Percentiles rank a stretch among this genome's conserved stretches.
phyloP scores from a whole-genome alignment of 306 rosid species.

The Pterocarpus santalinus region DNA sequence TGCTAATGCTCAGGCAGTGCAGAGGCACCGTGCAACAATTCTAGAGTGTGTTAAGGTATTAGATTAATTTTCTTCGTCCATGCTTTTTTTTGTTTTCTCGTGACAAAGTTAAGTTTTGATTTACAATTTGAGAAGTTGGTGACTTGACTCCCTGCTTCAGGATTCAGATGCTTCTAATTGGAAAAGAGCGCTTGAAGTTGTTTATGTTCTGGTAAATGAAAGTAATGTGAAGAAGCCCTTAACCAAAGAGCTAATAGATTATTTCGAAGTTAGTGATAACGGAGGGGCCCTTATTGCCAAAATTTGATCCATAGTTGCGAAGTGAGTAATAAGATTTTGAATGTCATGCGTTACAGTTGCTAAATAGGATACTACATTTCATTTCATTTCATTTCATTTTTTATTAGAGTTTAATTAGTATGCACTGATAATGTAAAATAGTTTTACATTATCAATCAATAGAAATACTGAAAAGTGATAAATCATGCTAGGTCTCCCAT shows the following conservation, averaged over 20 bases:
- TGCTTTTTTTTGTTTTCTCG: slow-evolving; percentile 4
- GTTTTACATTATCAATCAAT: too few species aligned
- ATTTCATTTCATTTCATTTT: background rate
- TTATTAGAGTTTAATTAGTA: too few species aligned
- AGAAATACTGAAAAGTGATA: too few species aligned
- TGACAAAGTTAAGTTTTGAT: slow-evolving; percentile 32
- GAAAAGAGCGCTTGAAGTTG: slow-evolving; percentile 99
- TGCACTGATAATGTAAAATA: too few species aligned
- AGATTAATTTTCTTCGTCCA: slow-evolving; percentile 34
- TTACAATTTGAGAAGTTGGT: slow-evolving; percentile 46
- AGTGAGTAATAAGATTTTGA: slow-evolving; percentile 67
- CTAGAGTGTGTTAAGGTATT: slow-evolving; percentile 97
- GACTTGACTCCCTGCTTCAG: slow-evolving; percentile 60
- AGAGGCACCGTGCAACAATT: slow-evolving; percentile 97
- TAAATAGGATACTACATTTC: background rate
- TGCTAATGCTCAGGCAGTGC: slow-evolving; percentile 97
- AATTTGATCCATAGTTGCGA: slow-evolving; percentile 91
- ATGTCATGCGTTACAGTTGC: slow-evolving; percentile 21
- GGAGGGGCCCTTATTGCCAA: slow-evolving; percentile 93
- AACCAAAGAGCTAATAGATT: slow-evolving; percentile 89
- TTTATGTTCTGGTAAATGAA: slow-evolving; percentile 84
- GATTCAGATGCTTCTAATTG: slow-evolving; percentile 96
- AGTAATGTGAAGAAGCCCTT: slow-evolving; percentile 89
- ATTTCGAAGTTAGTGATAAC: slow-evolving; percentile 85
- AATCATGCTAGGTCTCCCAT: too few species aligned